These are phyloP conservation scores for Alternaria arborescens DNA, from an alignment of 2,329 filamentous ascomycete genomes.

Conservation along the genomic window DNA sequence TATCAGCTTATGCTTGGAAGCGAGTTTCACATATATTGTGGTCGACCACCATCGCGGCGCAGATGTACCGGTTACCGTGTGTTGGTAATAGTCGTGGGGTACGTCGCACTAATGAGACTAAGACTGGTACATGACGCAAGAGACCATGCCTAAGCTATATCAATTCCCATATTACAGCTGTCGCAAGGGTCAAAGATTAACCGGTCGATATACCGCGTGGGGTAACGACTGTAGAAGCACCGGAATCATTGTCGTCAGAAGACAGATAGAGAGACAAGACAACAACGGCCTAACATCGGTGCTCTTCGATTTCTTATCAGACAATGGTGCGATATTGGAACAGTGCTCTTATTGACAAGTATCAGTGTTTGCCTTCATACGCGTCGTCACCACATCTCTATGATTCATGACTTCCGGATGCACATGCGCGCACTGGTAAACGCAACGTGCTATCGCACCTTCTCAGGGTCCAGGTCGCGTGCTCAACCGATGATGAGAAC, in stretches of 20 bases:
- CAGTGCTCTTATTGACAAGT: neutral
- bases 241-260: neutral
- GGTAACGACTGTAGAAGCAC: neutral
- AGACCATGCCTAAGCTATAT: neutral
- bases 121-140: neutral
- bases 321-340: neutral
- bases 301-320: neutral
- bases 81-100: neutral
- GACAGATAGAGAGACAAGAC: neutral
- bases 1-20: constrained; percentile 5
- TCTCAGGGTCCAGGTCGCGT: neutral
- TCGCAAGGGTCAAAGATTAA: neutral
- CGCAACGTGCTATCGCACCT: neutral
- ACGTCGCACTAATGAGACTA: neutral
- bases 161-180: neutral
- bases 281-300: neutral
- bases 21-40: constrained; percentile 14
- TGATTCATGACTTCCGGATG: neutral
- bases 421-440: neutral
- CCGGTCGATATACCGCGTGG: neutral
- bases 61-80: neutral
- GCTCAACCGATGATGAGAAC: neutral
- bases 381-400: neutral
- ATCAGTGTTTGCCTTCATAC: neutral
- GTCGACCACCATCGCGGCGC: constrained; percentile 3